phyloP scores from a whole-genome alignment of 371 early-diverging fungal genomes.

The Apophysomyces variabilis region DNA sequence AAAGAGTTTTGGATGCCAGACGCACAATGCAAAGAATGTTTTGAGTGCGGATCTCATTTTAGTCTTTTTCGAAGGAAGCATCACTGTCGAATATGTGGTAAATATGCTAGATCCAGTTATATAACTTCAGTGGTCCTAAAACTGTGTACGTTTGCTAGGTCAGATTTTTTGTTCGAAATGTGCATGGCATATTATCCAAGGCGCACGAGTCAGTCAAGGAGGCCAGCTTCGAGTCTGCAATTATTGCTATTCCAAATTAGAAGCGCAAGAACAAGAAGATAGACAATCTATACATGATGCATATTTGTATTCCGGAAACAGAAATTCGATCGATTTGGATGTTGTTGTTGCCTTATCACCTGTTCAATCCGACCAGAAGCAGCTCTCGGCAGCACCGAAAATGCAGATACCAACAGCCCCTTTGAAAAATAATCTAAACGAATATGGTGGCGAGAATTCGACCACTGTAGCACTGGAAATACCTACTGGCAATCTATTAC shows the following conservation, averaged over 20 bases:
- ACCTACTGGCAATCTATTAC: constrained; percentile 7
- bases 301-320: constrained; percentile 16
- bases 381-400: constrained; percentile 14
- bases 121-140: background rate
- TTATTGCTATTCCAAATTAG: constrained; percentile 62
- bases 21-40: constrained; percentile 78
- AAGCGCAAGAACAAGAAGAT: constrained; percentile 52
- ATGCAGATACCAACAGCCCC: constrained; percentile 23
- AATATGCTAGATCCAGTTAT: background rate
- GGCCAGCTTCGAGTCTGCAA: constrained; percentile 72
- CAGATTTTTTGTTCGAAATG: constrained; percentile 77
- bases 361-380: constrained; percentile 19
- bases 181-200: constrained; percentile 67
- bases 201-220: constrained; percentile 60
- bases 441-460: constrained; percentile 13
- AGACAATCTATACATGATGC: constrained; percentile 22
- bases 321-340: constrained; percentile 15
- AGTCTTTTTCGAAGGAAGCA: constrained; percentile 74
- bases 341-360: constrained; percentile 17
- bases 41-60: constrained; percentile 74
- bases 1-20: constrained; percentile 86
- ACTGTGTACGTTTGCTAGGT: constrained; percentile 31
- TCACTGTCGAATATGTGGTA: constrained; percentile 87
- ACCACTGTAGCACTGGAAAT: constrained; percentile 20
- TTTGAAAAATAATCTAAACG: constrained; percentile 10